These are phyloP conservation scores for Pythium rhizo-oryzae DNA, from an alignment of 352 stramenopile genomes.

Conservation along the genomic window DNA sequence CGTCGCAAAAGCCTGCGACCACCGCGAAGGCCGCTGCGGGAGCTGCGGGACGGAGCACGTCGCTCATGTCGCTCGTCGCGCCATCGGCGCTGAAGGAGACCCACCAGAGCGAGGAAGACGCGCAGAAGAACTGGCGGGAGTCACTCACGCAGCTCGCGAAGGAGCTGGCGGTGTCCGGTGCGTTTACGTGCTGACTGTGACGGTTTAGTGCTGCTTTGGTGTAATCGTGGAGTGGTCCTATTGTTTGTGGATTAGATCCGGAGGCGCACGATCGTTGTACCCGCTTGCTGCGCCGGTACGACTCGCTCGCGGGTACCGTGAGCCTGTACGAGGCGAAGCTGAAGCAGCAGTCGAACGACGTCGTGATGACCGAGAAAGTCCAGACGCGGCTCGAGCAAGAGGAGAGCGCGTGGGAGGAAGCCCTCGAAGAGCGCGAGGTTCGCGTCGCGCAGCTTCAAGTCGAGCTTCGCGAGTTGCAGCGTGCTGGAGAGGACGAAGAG, in stretches of 20 bases:
- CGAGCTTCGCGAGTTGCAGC: slow-evolving; percentile 49
- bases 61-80: slow-evolving; percentile 23
- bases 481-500: slow-evolving; percentile 22
- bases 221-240: neutral
- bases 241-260: slow-evolving; percentile 3
- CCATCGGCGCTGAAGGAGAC: slow-evolving; percentile 10
- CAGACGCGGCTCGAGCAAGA: slow-evolving; percentile 58
- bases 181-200: neutral
- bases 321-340: slow-evolving; percentile 41
- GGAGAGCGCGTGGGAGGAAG: slow-evolving; percentile 59
- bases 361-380: slow-evolving; percentile 53
- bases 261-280: slow-evolving; percentile 19
- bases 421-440: slow-evolving; percentile 57
- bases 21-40: neutral
- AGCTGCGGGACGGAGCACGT: neutral
- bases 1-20: neutral
- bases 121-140: slow-evolving; percentile 12
- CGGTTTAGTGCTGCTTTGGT: no score
- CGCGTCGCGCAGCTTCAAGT: slow-evolving; percentile 49
- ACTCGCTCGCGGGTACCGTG: slow-evolving; percentile 46
- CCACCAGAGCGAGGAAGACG: neutral
- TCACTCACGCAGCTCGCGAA: slow-evolving; percentile 17
- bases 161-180: slow-evolving; percentile 13
- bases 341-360: slow-evolving; percentile 37
- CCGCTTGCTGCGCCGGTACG: slow-evolving; percentile 39